Evolutionary conservation across 106 monocot genomes (phyloP), one percentile per base, ranked within the genome.

Genomic region (Cymbidium sinense): DNA sequence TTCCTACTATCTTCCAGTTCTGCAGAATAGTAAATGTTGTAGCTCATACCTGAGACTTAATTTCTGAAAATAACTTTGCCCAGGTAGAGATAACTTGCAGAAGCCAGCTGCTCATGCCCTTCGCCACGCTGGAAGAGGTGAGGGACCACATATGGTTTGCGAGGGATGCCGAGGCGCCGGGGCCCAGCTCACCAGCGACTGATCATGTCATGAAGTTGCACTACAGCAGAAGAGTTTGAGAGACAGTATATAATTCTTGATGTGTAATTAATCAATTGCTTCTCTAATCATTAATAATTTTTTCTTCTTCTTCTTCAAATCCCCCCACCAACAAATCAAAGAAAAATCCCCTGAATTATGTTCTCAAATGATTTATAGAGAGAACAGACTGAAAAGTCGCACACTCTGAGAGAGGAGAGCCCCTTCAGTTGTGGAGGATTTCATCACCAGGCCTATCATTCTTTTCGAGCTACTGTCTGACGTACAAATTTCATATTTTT

Each of bases 11-110:
- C n/a, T n/a, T n/a, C n/a, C 47, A 47, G 47, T 13, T 47, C 47
- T 47, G 47, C 17, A 13, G 47, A 47, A 15, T 15, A 15, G 47
- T 47, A 47, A 17, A 47, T 15, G 1, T 47, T 47, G 47, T 15
- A 13, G 13, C 47, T 9, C 47, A 13, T 47, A 47, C 47, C 47
- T 47, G 13, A 13, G 47, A 13, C 47, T 47, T 47, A 13, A 47
- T 47, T 47, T 47, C n/a, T 47, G 47, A 13, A 11, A 2, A 47
- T 47, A 18, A 37, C 2, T 21, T 37, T 69, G 29, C 0, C 33
- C 85, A 85, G 85, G 85, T 85, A 28, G 85, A 85, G 75, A 74
- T 93, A 4, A 83, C 81, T 74, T 93, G 93, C 80, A 82, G 90
- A 83, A 89, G 88, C 25, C 87, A 88, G 43, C 74, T 52, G 39